A percentile compares a stretch with the other conserved stretches of the same genome.
Conservation (phyloP, 148 eudicot species). For the Rhododendron mucronatum region DNA sequence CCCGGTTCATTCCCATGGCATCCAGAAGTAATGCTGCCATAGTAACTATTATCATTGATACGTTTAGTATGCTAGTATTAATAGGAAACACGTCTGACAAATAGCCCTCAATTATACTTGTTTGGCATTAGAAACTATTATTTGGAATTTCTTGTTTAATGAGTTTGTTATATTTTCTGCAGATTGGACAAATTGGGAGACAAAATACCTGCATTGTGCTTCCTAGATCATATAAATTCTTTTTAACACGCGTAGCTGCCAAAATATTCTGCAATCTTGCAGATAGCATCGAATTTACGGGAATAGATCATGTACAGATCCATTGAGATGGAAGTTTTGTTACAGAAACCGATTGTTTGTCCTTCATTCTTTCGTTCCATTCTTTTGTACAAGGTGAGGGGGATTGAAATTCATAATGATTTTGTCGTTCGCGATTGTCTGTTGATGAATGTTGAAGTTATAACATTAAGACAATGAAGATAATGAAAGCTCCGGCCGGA, state of each 20-base stretch:
- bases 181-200: slow-evolving; percentile 6
- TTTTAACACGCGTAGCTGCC: background rate
- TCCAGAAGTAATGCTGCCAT: background rate
- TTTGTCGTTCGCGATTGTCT: background rate
- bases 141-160: background rate
- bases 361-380: background rate
- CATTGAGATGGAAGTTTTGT: slow-evolving; percentile 13
- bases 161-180: slow-evolving; percentile 1
- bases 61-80: background rate
- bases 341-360: background rate
- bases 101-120: background rate
- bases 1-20: background rate
- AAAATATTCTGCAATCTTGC: background rate
- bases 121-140: background rate
- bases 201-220: background rate
- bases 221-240: background rate
- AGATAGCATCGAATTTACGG: background rate
- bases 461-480: background rate
- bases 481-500: background rate
- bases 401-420: background rate
- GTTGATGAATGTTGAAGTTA: slow-evolving; percentile 16
- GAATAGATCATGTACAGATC: background rate
- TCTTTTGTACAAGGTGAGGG: background rate
- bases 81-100: background rate
- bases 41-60: background rate